phyloP scores from a whole-genome alignment of 768 basidiomycete genomes.

The Tephrocybe sp. region DNA sequence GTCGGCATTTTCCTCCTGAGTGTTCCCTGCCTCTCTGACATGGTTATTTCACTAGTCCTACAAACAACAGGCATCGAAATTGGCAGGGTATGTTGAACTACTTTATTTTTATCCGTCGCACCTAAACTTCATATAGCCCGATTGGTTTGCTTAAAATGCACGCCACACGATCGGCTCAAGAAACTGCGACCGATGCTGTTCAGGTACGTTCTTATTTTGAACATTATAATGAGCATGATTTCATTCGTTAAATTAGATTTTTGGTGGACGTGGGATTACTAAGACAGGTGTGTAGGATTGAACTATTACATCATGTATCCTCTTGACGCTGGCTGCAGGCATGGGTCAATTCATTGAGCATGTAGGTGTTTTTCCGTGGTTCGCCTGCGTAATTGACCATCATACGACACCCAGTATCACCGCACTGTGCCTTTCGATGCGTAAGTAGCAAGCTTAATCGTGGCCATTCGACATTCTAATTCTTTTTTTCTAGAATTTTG shows the following conservation, averaged over 20 bases:
- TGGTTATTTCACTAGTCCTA: constrained; percentile 42
- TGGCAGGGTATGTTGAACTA: constrained; percentile 59
- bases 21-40: constrained; percentile 3
- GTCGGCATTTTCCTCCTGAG: constrained; percentile 20
- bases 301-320: neutral
- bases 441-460: constrained; percentile 25
- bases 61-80: constrained; percentile 71
- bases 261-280: constrained; percentile 87
- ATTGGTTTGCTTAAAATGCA: constrained; percentile 75
- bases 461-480: neutral
- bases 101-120: neutral
- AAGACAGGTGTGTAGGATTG: constrained; percentile 56
- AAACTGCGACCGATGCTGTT: constrained; percentile 71
- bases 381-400: too few species aligned
- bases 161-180: constrained; percentile 58
- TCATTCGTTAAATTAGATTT: constrained; percentile 45
- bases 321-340: constrained; percentile 26
- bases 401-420: too few species aligned
- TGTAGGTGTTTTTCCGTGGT: constrained; percentile 36
- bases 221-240: neutral
- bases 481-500: constrained; percentile 41
- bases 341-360: constrained; percentile 75
- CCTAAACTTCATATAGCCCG: constrained; percentile 37
- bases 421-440: constrained; percentile 69
- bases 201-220: constrained; percentile 40